Base-by-base conservation (phyloP, 2,329 filamentous ascomycete genomes). In the Chrysoporthe austroafricana region DNA sequence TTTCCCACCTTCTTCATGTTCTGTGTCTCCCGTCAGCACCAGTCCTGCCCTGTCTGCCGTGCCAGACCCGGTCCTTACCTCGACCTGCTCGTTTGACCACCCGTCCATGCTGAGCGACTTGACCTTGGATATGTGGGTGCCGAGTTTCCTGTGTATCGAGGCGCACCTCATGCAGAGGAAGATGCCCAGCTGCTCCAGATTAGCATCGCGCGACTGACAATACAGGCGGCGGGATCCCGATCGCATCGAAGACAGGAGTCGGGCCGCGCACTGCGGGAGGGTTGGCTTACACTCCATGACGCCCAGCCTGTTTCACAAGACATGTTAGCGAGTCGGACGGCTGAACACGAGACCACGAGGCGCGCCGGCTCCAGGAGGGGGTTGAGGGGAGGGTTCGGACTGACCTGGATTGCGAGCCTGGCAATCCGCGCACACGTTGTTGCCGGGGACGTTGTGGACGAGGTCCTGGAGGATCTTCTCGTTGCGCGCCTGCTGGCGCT, bases 51-150 rank as follows among this genome's bases (percentile, higher is more conserved):
- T 32, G 34, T 8, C n/a, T n/a, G 1, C 13, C n/a, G 43, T 26
- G 44, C 34, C 39, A 21, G 21, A 42, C 58, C 26, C 14, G 7
- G 36, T 18, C 80, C 87, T 80, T 83, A 97, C 94, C 81, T 99
- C 96, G 71, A 99, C 94, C 81, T 99, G 96, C 70, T 98, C 96
- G 75, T 91, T 90, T 61, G 92, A 90, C 96, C 96, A 99, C 73
- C 91, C 96, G 80, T 99, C 96, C 94, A 99, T 98, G 79, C 92
- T 98, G 81, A 99, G 81, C 48, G 94, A 98, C 81, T 99, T 99
- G 83, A 99, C 94, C 79, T 99, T 99, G 72, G 94, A 97, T 71
- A 99, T 93, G 79, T 99, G 96, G 52, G 96, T 98, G 70, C 96
- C 96, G 75, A 99, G 85, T 81, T 98, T 98, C 76, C 96, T 92